Evolutionary conservation across 2,329 filamentous ascomycete species (phyloP), one percentile per base, ranked within the genome.

Genomic region (Graphilbum ipis-grandicollis): DNA sequence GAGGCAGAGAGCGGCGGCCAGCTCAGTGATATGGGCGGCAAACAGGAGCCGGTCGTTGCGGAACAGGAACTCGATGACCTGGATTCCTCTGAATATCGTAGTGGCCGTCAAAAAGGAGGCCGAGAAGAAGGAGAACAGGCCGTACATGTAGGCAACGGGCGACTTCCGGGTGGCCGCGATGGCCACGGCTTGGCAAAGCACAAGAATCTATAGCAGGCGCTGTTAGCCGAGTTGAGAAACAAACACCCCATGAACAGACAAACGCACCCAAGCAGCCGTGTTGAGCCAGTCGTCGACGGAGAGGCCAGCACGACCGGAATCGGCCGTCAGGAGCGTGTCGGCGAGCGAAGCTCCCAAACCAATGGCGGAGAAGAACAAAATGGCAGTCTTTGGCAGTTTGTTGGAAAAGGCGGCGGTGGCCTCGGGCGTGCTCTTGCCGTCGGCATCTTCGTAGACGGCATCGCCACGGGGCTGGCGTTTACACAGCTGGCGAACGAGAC

Each of bases 391-490:
- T 37, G 74, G 65, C 39, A 63, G 47, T 39, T 59, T 68, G 43
- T 71, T 66, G 21, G 76, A 78, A 49, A 76, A 85, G 29, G 62
- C 62, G 18, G 64, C 63, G 36, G 73, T 51, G 2, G 74, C 72
- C 48, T 78, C 72, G 30, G 69, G 63, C 0, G 73, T 78, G 23
- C 75, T 77, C 43, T 66, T 62, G 34, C 80, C 80, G 54, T 86
- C 80, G 42, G 65, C 56, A 48, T 86, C 80, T 46, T 74, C 59
- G 48, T 85, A 85, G 12, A 46, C 22, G 30, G 30, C 37, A 19
- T 65, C 57, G 39, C 56, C 56, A 39, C 44, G 51, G 21, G 42
- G 48, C 40, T 52, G 47, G 31, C 47, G 45, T 34, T 39, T 50
- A 42, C 34, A 45, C 29, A 52, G 46, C 47, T 41, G 50, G 33